Conservation (phyloP, 2,329 filamentous ascomycete genomes). For the Trichoderma harzianum region DNA sequence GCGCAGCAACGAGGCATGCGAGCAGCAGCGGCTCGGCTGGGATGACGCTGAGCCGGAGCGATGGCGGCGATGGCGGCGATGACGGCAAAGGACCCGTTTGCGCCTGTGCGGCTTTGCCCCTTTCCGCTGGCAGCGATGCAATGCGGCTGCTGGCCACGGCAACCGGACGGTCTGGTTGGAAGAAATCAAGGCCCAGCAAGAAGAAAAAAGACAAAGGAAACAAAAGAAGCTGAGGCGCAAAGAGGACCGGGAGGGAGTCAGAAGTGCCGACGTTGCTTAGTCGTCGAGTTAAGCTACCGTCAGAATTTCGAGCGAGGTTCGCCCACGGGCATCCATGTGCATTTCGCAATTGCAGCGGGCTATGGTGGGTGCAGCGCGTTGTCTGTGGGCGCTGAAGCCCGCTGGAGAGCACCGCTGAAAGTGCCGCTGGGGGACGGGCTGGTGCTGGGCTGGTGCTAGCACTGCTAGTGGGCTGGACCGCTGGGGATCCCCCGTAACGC, state of each 20-base stretch:
- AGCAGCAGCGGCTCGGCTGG: conserved; percentile 24
- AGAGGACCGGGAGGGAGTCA: background rate
- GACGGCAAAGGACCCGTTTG: background rate
- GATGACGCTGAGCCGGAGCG: background rate
- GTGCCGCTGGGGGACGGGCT: background rate
- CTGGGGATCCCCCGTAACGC: conserved; percentile 9
- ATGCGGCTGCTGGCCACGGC: conserved; percentile 3
- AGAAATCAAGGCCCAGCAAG: background rate
- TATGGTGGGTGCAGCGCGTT: background rate
- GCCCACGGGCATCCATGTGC: background rate
- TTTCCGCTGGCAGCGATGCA: conserved; percentile 1
- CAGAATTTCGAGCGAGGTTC: background rate
- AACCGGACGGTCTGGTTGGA: background rate
- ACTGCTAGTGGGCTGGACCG: conserved; percentile 5
- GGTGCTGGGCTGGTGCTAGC: background rate
- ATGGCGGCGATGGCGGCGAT: background rate
- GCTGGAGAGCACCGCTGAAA: background rate
- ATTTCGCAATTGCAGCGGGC: conserved; percentile 6
- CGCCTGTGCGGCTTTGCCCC: background rate
- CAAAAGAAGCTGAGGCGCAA: conserved; percentile 16
- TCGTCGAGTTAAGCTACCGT: conserved; percentile 13
- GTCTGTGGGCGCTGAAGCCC: background rate
- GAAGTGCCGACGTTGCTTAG: conserved; percentile 1
- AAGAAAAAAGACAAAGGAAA: background rate
- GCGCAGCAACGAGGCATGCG: conserved; percentile 37